Conservation (phyloP, 352 stramenopile genomes). For the Saprolegnia diclina region DNA sequence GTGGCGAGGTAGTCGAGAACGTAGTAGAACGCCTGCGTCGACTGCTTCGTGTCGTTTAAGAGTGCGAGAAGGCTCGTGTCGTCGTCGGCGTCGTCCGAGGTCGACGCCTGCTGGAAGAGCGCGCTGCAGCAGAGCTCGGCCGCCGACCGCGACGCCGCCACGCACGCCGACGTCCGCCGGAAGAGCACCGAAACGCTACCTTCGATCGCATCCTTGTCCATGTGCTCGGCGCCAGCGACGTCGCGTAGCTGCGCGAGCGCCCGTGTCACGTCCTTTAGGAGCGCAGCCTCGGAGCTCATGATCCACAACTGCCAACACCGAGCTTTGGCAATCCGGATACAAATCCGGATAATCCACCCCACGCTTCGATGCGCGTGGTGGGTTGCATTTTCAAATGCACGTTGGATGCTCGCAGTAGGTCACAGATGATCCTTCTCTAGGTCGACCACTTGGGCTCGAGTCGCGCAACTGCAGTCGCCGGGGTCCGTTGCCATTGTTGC, state of each 20-base stretch:
- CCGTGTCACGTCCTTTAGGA: not conserved
- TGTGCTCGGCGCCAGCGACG: not conserved
- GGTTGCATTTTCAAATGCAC: too few species aligned
- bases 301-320: not conserved
- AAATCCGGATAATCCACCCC: not conserved
- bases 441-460: too few species aligned
- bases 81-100: not conserved
- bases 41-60: not conserved
- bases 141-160: not conserved
- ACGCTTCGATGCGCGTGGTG: too few species aligned
- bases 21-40: conserved; percentile 2
- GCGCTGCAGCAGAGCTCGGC: conserved; percentile 17
- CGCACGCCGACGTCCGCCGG: conserved; percentile 1
- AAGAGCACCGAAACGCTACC: conserved; percentile 16
- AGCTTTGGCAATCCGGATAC: not conserved
- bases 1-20: conserved; percentile 11
- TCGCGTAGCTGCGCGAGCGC: conserved; percentile 10
- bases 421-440: too few species aligned
- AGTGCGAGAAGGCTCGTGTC: conserved; percentile 6
- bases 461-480: too few species aligned
- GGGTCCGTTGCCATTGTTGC: too few species aligned
- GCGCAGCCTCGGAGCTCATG: not conserved
- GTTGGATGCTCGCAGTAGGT: too few species aligned
- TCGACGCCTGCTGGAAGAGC: conserved; percentile 11
- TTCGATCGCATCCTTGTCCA: conserved; percentile 26